Evolutionary conservation across 2,329 filamentous ascomycete genomes (phyloP), one percentile per base, ranked within the genome.

Genomic region (Fusarium buxicola): DNA sequence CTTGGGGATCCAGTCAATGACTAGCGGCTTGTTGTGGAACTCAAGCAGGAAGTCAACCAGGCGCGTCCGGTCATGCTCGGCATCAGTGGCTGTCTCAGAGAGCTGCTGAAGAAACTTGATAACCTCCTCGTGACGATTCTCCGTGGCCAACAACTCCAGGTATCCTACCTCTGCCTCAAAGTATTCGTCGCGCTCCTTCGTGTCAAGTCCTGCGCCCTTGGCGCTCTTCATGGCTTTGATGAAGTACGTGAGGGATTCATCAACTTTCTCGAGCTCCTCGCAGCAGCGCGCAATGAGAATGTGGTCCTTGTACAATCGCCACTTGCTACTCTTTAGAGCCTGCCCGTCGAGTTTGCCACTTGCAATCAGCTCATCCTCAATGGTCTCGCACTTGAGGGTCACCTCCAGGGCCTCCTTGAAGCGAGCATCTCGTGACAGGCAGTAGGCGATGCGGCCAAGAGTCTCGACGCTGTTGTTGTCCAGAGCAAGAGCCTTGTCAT

Each of bases 301-400:
- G 27, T 78, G 76, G 16, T 79, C 76, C 45, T 77, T 77, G 62
- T 80, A 80, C 1, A 80, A 63, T 2, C 78, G 72, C 77, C 77
- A 80, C 50, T 69, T 75, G 41, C 70, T 72, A 28, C 70, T 72
- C 16, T 63, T 68, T 4, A 72, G 58, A 2, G 72, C 66, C 2
- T 64, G 48, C 0, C 56, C 68, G 1, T 72, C 66, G 4, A 73
- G 69, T 5, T 65, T 61, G 0, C 72, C 69, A 3, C 72, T 63
- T 0, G 58, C 63, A 4, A 77, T 66, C 13, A 65, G 71, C 8
- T 72, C 69, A 31, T 74, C 63, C 18, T 79, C 77, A 2, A 76
- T 71, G 1, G 55, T 62, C 10, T 77, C 76, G 34, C 77, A 80
- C 56, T 75, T 72, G 3, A 78, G 69, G 7, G 75, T 73, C 30